phyloP scores from a whole-genome alignment of 2,329 filamentous ascomycete species.

The Plenodomus biglobosus region DNA sequence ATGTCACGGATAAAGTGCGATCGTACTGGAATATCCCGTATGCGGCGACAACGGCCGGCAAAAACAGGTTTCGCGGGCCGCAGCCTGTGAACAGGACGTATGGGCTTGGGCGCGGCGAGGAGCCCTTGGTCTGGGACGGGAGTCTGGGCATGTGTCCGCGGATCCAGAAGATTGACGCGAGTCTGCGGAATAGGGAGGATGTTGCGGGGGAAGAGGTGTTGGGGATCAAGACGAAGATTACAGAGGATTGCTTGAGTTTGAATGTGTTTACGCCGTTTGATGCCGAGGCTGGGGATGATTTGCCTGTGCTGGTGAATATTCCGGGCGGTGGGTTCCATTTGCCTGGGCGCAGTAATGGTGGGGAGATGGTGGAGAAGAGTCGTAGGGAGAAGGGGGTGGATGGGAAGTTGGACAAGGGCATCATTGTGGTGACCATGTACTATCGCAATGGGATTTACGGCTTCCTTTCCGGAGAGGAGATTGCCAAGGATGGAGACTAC shows the following conservation, averaged over 20 bases:
- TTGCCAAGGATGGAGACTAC: conserved; percentile 41
- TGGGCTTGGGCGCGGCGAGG: conserved; percentile 22
- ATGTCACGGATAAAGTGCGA: conserved; percentile 30
- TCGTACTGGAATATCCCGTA: conserved; percentile 41
- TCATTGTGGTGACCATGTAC: conserved; percentile 38
- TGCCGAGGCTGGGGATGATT: conserved; percentile 35
- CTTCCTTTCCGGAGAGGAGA: conserved; percentile 48
- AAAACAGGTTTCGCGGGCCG: conserved; percentile 36
- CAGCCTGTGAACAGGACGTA: conserved; percentile 34
- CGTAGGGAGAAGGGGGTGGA: conserved; percentile 27
- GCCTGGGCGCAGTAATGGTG: conserved; percentile 35
- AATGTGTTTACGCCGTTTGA: conserved; percentile 39
- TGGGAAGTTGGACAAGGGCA: conserved; percentile 36
- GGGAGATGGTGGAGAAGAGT: conserved; percentile 36
- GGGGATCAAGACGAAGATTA: conserved; percentile 29
- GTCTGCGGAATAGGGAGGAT: conserved; percentile 28
- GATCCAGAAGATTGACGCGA: conserved; percentile 38
- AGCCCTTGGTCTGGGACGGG: conserved; percentile 33
- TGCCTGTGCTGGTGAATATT: conserved; percentile 49
- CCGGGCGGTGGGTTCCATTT: conserved; percentile 50
- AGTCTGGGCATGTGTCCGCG: conserved; percentile 38
- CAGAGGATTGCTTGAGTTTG: conserved; percentile 49
- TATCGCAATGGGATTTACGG: conserved; percentile 48
- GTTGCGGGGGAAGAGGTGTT: conserved; percentile 29
- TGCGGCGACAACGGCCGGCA: conserved; percentile 31